phyloP scores from a whole-genome alignment of 768 basidiomycete species.

The Russula ochroleuca region DNA sequence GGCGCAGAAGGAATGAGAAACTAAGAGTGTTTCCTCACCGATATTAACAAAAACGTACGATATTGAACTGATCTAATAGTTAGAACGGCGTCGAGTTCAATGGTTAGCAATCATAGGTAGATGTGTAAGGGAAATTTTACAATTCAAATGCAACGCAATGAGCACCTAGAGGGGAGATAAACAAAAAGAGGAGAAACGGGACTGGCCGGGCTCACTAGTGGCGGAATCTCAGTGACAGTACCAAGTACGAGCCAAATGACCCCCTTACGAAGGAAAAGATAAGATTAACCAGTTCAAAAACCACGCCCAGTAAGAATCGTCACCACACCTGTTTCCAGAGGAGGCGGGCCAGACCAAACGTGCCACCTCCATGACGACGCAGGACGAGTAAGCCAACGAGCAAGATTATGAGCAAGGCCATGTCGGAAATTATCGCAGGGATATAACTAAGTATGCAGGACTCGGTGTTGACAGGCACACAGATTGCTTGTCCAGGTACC shows the following conservation, averaged over 20 bases:
- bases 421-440: neutral
- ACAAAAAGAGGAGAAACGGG: neutral
- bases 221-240: neutral
- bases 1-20: neutral
- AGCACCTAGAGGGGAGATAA: neutral
- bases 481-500: neutral
- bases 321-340: neutral
- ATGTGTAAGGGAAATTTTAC: neutral
- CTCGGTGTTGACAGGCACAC: neutral
- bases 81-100: neutral
- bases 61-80: neutral
- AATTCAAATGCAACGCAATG: neutral
- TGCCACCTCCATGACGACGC: neutral
- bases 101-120: neutral
- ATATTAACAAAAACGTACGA: neutral
- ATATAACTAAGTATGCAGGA: neutral
- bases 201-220: neutral
- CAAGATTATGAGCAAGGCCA: conserved; percentile 5
- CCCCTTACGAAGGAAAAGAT: neutral
- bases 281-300: neutral
- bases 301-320: neutral
- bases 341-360: neutral
- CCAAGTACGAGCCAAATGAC: neutral
- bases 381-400: neutral
- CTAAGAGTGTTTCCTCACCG: no score